phyloP scores from a whole-genome alignment of 2,329 filamentous ascomycete genomes.

The Talaromyces sp. region DNA sequence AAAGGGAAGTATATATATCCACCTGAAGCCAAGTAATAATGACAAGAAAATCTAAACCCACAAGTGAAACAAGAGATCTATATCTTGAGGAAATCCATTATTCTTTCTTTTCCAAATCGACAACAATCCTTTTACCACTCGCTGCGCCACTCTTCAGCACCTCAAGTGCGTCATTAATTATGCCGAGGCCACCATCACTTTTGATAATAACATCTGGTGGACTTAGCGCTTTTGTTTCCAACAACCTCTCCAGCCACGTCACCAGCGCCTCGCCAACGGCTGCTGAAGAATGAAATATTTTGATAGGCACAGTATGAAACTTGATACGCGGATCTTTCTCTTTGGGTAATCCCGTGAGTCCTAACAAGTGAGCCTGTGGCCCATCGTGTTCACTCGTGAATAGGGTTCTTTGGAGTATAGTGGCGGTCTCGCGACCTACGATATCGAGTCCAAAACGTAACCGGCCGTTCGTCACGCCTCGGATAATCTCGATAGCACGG shows the following conservation, averaged over 20 bases:
- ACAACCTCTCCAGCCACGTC: slow-evolving; percentile 62
- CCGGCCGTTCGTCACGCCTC: slow-evolving; percentile 50
- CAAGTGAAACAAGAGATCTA: not conserved
- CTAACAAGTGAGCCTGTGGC: slow-evolving; percentile 55
- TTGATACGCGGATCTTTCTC: slow-evolving; percentile 39
- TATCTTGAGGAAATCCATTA: not conserved
- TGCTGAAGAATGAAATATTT: slow-evolving; percentile 65
- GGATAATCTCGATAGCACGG: slow-evolving; percentile 62
- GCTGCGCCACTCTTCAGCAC: slow-evolving; percentile 60
- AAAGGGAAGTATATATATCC: not conserved
- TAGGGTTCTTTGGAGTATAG: slow-evolving; percentile 52
- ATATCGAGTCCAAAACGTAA: slow-evolving; percentile 67
- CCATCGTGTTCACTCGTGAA: slow-evolving; percentile 12
- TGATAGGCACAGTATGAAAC: slow-evolving; percentile 67
- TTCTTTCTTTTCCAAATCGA: slow-evolving; percentile 27
- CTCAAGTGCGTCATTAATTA: slow-evolving; percentile 64
- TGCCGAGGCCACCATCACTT: slow-evolving; percentile 57
- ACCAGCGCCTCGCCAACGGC: slow-evolving; percentile 59
- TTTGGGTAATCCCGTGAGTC: slow-evolving; percentile 64
- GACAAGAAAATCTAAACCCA: not conserved
- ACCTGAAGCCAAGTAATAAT: not conserved
- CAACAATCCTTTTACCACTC: slow-evolving; percentile 65
- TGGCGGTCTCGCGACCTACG: slow-evolving; percentile 59
- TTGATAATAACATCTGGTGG: slow-evolving; percentile 60
- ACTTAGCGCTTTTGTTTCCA: slow-evolving; percentile 49